phyloP scores from a whole-genome alignment of 306 rosid genomes.

The Gynostemma pentaphyllum region DNA sequence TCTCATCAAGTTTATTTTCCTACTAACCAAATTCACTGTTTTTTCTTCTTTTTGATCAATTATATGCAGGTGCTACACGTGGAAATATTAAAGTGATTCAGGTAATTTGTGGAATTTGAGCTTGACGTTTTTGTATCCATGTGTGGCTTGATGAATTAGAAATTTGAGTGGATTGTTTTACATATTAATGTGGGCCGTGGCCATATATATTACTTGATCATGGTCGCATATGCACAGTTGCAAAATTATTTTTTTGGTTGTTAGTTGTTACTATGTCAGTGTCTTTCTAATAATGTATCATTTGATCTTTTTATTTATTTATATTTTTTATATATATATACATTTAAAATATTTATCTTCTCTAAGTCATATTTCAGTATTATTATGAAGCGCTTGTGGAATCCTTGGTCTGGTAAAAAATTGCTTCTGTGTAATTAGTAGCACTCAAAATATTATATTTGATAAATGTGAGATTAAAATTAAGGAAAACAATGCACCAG shows the following conservation, averaged over 20 bases:
- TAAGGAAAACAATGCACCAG: background rate
- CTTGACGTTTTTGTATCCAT: background rate
- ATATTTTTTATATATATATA: background rate
- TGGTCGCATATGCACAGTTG: background rate
- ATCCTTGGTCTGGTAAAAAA: background rate
- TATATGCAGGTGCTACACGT: constrained; percentile 45
- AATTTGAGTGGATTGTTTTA: background rate
- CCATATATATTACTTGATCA: background rate
- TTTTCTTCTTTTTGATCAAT: constrained; percentile 9
- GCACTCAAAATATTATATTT: background rate
- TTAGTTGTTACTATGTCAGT: background rate
- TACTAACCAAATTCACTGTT: background rate
- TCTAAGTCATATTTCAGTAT: background rate
- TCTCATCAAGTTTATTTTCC: background rate
- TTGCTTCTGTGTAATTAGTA: background rate
- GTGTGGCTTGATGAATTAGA: background rate
- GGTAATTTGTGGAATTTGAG: constrained; percentile 38
- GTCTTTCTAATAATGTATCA: background rate
- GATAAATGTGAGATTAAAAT: background rate
- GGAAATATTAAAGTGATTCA: constrained; percentile 29
- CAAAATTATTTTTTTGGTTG: background rate
- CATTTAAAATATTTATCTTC: background rate
- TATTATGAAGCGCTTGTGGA: background rate
- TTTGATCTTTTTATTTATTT: background rate
- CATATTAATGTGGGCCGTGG: background rate